A percentile compares a stretch with the other conserved stretches of the same genome.
Evolutionary conservation across 2,329 filamentous ascomycete genomes (phyloP).

Genomic region (Aspergillus sp.): DNA sequence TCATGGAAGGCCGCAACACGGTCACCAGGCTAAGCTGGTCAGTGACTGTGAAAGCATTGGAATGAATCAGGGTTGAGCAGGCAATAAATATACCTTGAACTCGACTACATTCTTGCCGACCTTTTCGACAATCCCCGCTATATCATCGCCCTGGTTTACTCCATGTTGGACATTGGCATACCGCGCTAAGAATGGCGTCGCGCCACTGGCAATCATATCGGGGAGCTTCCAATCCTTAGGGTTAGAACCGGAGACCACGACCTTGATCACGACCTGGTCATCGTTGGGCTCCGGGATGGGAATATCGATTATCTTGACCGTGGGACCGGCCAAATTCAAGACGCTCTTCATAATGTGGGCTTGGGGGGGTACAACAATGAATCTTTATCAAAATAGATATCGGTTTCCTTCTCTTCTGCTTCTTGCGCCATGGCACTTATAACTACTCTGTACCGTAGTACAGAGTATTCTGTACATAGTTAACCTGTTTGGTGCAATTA

Average conservation of each 20-base stretch:
- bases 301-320: constrained; percentile 30
- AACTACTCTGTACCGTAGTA: no score
- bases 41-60: no score
- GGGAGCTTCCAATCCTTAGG: constrained; percentile 41
- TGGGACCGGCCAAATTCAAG: background rate
- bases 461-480: no score
- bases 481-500: no score
- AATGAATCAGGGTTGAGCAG: no score
- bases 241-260: constrained; percentile 32
- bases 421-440: no score
- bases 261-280: constrained; percentile 29
- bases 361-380: no score
- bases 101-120: constrained; percentile 46
- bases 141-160: constrained; percentile 43
- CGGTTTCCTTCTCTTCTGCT: no score
- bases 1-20: constrained; percentile 40
- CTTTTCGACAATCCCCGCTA: constrained; percentile 42
- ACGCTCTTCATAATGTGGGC: background rate
- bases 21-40: constrained; percentile 34
- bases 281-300: constrained; percentile 30
- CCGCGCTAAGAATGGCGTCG: background rate
- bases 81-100: constrained; percentile 32
- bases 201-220: background rate
- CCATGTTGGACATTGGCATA: background rate
- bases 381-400: no score